phyloP scores from a whole-genome alignment of 768 basidiomycete species.

The Rhodocollybia butyracea region DNA sequence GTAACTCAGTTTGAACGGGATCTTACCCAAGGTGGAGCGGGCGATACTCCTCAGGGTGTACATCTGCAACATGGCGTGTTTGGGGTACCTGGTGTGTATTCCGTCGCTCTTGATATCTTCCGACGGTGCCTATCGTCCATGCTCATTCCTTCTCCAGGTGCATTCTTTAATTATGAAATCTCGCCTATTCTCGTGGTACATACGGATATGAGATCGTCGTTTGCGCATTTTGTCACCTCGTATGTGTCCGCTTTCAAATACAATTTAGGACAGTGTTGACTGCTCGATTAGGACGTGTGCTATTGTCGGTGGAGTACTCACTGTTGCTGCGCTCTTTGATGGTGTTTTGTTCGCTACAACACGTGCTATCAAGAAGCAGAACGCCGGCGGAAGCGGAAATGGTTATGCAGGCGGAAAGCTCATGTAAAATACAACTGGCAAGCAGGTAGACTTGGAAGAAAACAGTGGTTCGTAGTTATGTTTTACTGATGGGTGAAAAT shows the following conservation, averaged over 20 bases:
- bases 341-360: too few relatives aligned
- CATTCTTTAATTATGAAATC: slow-evolving; percentile 94
- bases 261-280: too few relatives aligned
- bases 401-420: too few relatives aligned
- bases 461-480: too few relatives aligned
- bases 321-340: too few relatives aligned
- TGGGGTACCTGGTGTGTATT: slow-evolving; percentile 59
- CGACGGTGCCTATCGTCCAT: neutral
- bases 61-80: slow-evolving; percentile 69
- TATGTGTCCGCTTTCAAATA: slow-evolving; percentile 44
- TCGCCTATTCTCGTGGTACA: slow-evolving; percentile 95
- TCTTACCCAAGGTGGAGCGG: slow-evolving; percentile 56
- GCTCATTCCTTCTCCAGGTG: slow-evolving; percentile 37
- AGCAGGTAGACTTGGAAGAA: too few relatives aligned
- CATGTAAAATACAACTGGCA: too few relatives aligned
- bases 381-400: too few relatives aligned
- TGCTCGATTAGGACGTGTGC: too few relatives aligned
- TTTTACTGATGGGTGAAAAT: too few relatives aligned
- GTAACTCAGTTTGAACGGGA: slow-evolving; percentile 96
- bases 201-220: slow-evolving; percentile 86
- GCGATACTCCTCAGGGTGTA: slow-evolving; percentile 59
- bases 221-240: slow-evolving; percentile 98
- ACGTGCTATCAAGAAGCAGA: too few relatives aligned
- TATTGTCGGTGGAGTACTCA: too few relatives aligned
- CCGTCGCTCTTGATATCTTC: neutral